Base-by-base conservation (phyloP, 176 grass and related monocot species). In the Triticum timopheevii region DNA sequence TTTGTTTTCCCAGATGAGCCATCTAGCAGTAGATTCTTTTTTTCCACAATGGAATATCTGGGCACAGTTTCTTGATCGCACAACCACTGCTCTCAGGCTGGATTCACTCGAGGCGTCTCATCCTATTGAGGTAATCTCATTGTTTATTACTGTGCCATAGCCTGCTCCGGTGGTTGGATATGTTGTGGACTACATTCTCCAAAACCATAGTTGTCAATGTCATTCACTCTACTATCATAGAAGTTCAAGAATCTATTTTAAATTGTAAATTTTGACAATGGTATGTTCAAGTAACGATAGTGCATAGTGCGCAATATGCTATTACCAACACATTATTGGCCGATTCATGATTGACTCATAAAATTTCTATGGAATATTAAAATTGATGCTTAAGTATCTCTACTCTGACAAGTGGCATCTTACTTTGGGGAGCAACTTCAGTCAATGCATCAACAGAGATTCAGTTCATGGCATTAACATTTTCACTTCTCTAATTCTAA, bases 21-120 rank as follows among this genome's bases (percentile, higher is more conserved):
- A 88, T 84, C 86, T 87, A 84, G 86, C 88, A 28, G 87, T 90
- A 44, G 91, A 95, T 86, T 77, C 86, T 27, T 85, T 95, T 64
- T 95, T 91, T 45, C 89, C 88, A 13, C 86, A 91, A 91, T 95
- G 89, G 91, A 92, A 89, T 25, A 89, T 93, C 23, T 95, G 89
- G 94, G 81, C 89, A 13, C 89, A 95, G 52, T 95, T 93, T 87
- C 84, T 93, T 59, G 81, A 77, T 76, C 68, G 79, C 19, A 88
- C 91, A 28, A 78, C 89, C 1, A 16, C 76, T 35, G 87, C 91
- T 36, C 87, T 95, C 75, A 88, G 19, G 72, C 67, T 95, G 36
- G 94, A 95, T 91, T 89, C 89, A 59, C 82, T 93, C 82, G 35
- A 52, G 75, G 84, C 87, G 52, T 95, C 93, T 84, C 94, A 95